Conservation (phyloP, 2,329 filamentous ascomycete genomes). For the Exutisphaerella laricina region DNA sequence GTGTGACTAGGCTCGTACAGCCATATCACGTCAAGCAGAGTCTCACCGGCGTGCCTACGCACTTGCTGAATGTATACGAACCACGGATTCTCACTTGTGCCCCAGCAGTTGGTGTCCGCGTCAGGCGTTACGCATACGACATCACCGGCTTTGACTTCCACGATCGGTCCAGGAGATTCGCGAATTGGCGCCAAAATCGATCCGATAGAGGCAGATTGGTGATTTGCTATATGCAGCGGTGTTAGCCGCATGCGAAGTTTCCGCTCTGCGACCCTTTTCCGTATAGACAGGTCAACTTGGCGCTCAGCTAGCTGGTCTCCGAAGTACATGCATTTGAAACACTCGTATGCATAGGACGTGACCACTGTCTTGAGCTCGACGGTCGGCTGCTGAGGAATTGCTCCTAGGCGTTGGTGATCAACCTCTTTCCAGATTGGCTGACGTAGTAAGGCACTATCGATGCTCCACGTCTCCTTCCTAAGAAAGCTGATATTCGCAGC, state of each 20-base stretch:
- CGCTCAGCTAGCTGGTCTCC: constrained; percentile 44
- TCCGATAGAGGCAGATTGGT: neutral
- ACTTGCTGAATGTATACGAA: constrained; percentile 63
- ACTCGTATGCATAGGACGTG: constrained; percentile 61
- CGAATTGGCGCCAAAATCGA: neutral
- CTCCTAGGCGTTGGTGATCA: constrained; percentile 24
- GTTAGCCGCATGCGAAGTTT: constrained; percentile 26
- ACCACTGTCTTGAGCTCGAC: constrained; percentile 52
- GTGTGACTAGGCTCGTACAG: constrained; percentile 68
- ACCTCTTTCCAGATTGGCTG: constrained; percentile 38
- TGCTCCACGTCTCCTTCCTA: constrained; percentile 56
- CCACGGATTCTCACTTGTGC: constrained; percentile 51
- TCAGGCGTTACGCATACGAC: constrained; percentile 46
- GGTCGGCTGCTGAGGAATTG: constrained; percentile 29
- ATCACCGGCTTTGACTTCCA: constrained; percentile 42
- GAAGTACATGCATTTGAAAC: constrained; percentile 61
- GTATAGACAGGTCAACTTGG: constrained; percentile 18
- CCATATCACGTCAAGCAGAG: constrained; percentile 62
- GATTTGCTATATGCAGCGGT: constrained; percentile 10
- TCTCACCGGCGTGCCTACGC: constrained; percentile 33
- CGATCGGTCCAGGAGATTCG: constrained; percentile 4
- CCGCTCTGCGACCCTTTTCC: constrained; percentile 10
- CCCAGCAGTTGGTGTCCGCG: constrained; percentile 51
- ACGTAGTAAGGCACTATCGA: constrained; percentile 17
- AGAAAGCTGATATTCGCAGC: constrained; percentile 58